Evolutionary conservation across 192 early-diverging fungal genomes (phyloP).

Genomic region (Mortierella hygrophila): DNA sequence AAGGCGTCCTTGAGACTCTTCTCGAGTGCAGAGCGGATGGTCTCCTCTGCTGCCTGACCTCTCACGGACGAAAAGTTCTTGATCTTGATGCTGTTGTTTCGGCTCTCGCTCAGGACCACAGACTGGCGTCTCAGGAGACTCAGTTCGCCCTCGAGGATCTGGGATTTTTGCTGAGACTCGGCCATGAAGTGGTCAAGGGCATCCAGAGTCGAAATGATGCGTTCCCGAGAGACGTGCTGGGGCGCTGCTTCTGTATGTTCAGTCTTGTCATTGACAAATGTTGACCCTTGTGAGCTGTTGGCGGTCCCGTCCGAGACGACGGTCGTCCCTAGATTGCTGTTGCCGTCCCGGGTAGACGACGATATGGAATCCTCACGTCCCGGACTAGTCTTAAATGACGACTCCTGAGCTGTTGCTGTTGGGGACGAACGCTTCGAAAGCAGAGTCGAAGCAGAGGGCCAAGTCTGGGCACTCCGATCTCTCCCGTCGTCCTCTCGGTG

Average conservation of each 20-base stretch:
- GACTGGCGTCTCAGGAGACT: slow-evolving; percentile 36
- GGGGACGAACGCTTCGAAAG: background rate
- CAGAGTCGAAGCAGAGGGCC: slow-evolving; percentile 20
- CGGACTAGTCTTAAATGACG: background rate
- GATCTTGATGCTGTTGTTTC: slow-evolving; percentile 43
- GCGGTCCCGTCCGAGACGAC: background rate
- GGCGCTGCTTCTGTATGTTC: background rate
- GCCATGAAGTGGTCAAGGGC: slow-evolving; percentile 42
- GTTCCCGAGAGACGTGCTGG: slow-evolving; percentile 20
- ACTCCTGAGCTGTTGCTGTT: background rate
- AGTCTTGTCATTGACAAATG: background rate
- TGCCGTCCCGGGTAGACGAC: slow-evolving; percentile 12
- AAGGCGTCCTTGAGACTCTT: slow-evolving; percentile 55
- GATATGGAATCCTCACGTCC: slow-evolving; percentile 25
- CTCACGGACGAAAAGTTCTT: slow-evolving; percentile 3
- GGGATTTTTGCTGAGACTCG: slow-evolving; percentile 44
- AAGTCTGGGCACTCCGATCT: slow-evolving; percentile 14
- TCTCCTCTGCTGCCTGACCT: slow-evolving; percentile 24
- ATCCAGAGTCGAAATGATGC: slow-evolving; percentile 35
- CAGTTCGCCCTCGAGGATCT: slow-evolving; percentile 43
- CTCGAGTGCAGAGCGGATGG: slow-evolving; percentile 41
- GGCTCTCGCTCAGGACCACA: slow-evolving; percentile 33
- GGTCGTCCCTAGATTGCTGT: background rate
- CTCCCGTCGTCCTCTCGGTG: background rate
- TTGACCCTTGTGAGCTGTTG: background rate